Percentiles rank a stretch among this genome's conserved stretches.
phyloP scores from a whole-genome alignment of 805 yeast species.

The Candida patagonica region DNA sequence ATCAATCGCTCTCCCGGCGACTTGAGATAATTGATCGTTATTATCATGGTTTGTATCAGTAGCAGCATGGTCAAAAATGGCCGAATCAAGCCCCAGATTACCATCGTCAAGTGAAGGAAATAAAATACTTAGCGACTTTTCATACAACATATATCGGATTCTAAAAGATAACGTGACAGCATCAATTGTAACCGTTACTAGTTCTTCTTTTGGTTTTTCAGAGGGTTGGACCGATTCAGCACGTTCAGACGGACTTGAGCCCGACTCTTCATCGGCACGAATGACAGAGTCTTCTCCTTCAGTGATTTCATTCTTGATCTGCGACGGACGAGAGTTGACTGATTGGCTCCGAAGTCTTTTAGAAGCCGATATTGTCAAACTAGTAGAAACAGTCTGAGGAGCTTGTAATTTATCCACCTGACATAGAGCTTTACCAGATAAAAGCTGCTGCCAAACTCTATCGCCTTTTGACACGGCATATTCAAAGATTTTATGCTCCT shows the following conservation, averaged over 20 bases:
- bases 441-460: constrained; percentile 27
- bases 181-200: constrained; percentile 21
- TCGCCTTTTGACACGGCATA: constrained; percentile 25
- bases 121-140: constrained; percentile 23
- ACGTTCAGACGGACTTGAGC: constrained; percentile 4
- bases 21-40: constrained; percentile 21
- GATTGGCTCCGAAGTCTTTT: not conserved
- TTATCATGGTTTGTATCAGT: not conserved
- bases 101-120: constrained; percentile 17
- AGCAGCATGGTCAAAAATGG: constrained; percentile 18
- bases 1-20: constrained; percentile 29
- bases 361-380: not conserved
- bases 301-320: not conserved
- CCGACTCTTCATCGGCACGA: not conserved
- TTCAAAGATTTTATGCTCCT: constrained; percentile 30
- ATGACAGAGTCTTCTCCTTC: not conserved
- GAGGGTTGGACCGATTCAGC: constrained; percentile 1
- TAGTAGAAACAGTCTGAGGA: not conserved
- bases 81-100: constrained; percentile 17
- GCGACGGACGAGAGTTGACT: constrained; percentile 1
- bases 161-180: constrained; percentile 28
- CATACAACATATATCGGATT: constrained; percentile 34
- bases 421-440: constrained; percentile 23
- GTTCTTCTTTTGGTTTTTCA: constrained; percentile 4
- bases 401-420: constrained; percentile 10